Base-by-base conservation (phyloP, 495 filamentous ascomycete genomes). In the Saxophila tyrrhenica region DNA sequence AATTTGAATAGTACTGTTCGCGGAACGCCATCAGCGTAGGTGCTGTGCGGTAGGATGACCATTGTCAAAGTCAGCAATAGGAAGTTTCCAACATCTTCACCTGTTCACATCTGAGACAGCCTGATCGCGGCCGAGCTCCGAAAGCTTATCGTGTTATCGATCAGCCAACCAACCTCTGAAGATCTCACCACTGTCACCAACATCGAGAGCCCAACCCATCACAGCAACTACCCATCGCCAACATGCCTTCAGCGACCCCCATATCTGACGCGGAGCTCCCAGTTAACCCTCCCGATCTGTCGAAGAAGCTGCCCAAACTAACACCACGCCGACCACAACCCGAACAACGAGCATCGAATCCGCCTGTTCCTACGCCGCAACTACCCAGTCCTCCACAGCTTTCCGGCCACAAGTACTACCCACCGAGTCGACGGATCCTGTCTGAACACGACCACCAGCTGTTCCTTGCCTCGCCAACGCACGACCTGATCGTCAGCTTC, bases 391-490 rank as follows among this genome's bases (percentile, higher is more conserved):
- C 83, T 20, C 86, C 84, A 42, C 75, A 85, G 55, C 70, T 78
- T 32, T 77, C 79, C 25, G 73, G 72, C 49, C 67, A 85, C 49
- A 67, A 64, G 21, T 95, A 88, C 72, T 64, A 69, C 21, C 69
- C 71, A 9, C 92, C 92, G 24, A 73, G 67, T 16, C 76, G 90
- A 47, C 80, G 89, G 8, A 95, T 99, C 50, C 70, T 97, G 22
- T 87, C 88, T 2, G 68, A 72, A 1, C 68, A 78, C 43, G 94
- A 99, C 63, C 90, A 92, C 65, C 77, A 86, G 15, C 69, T 87
- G 7, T 99, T 94, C 65, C 75, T 87, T 9, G 68, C 78, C 13
- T 96, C 91, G 0, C 77, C 83, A 0, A 86, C 90, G 7, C 85
- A 90, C 65, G 75, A 69, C 2, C 80, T 96, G 5, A 73, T 99